Evolutionary conservation across 768 basidiomycete genomes (phyloP).

Genomic region (Boletus rubescentipes): DNA sequence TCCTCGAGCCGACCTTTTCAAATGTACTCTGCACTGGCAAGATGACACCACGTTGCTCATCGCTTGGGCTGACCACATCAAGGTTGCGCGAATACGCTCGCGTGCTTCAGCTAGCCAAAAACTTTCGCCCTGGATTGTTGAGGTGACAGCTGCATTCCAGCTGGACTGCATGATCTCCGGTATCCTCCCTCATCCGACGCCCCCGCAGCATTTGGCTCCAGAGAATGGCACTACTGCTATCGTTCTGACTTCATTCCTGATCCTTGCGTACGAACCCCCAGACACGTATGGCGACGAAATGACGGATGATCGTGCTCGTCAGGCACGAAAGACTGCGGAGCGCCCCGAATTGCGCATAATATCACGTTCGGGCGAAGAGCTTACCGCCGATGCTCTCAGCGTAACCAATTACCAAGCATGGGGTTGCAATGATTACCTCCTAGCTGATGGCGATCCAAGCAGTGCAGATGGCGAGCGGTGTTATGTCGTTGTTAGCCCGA

Average conservation of each 20-base stretch:
- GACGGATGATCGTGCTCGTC: constrained; percentile 66
- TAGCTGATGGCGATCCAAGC: constrained; percentile 50
- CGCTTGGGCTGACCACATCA: constrained; percentile 92
- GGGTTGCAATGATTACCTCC: constrained; percentile 89
- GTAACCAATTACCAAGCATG: constrained; percentile 78
- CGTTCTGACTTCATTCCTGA: constrained; percentile 68
- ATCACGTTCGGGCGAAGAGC: constrained; percentile 83
- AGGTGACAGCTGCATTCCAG: constrained; percentile 89
- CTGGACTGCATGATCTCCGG: constrained; percentile 96
- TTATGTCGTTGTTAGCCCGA: constrained; percentile 85
- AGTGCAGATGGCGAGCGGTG: constrained; percentile 40
- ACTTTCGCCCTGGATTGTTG: constrained; percentile 66
- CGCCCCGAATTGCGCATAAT: constrained; percentile 95
- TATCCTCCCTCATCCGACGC: constrained; percentile 72
- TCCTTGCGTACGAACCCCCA: constrained; percentile 85
- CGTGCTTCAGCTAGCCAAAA: constrained; percentile 50
- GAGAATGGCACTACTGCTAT: constrained; percentile 21
- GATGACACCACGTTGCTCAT: constrained; percentile 89
- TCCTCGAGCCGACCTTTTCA: constrained; percentile 93
- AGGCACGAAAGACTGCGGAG: constrained; percentile 81
- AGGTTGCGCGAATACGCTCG: constrained; percentile 77
- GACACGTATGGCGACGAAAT: constrained; percentile 68
- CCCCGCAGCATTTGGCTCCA: constrained; percentile 21
- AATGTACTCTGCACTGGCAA: constrained; percentile 89
- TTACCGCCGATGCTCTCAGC: constrained; percentile 79